Base-by-base conservation (phyloP, 495 filamentous ascomycete species). In the Podospora australis region DNA sequence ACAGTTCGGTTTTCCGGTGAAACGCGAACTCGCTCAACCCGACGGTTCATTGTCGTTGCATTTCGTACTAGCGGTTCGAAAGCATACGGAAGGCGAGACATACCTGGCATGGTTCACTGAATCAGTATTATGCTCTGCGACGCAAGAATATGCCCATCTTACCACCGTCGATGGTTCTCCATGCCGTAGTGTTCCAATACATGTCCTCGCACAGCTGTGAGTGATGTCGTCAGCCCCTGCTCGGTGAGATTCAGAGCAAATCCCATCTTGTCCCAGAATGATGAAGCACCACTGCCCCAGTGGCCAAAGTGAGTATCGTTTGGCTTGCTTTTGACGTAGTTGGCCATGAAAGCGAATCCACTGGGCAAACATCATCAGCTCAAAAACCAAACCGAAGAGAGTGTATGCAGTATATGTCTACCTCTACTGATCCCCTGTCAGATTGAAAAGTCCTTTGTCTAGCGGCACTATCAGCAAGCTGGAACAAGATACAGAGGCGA, bases 111-210 rank as follows among this genome's bases (percentile, higher is more conserved):
- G 14, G 4, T 17, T 5, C 32, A 14, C 14, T 34, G 6, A 16
- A 8, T 36, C 32, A 36, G 32, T 17, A 19, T n/a, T n/a, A 16
- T 34, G 30, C 11, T 0, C 32, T 5, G 5, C 3, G n/a, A 17
- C 4, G 13, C 2, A 6, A 16, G 14, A 17, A 16, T 10, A 16
- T 36, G n/a, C 1, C 2, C 0, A 16, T 17, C 9, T 2, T 16
- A 36, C 32, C 65, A 57, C 82, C 77, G 49, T 87, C 78, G 48
- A 86, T 87, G 4, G 83, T 86, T 26, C 62, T 69, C 77, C 78
- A 86, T 1, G 67, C 64, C 0, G 75, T 75, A 0, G 81, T 78
- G 6, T 58, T 56, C 57, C 86, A 86, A 53, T 85, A 85, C 14
- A 77, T 67, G 54, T 63, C 54, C 48, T 83, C 69, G 61, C 75